Conservation (phyloP, 352 stramenopile species). For the Phytopythium sindhum region DNA sequence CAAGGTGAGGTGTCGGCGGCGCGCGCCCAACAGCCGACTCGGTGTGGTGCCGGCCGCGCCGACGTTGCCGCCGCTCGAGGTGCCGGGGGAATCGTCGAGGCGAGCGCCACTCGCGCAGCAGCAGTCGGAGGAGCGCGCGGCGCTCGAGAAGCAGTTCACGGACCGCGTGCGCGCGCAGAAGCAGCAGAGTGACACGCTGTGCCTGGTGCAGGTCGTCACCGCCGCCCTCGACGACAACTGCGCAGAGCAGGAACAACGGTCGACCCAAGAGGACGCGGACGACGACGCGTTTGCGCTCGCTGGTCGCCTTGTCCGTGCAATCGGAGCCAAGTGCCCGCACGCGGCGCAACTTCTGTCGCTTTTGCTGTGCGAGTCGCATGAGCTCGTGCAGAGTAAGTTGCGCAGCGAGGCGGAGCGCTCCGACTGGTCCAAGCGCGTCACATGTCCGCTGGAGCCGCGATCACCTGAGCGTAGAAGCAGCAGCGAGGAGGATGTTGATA, state of each 20-base stretch:
- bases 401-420: conserved; percentile 10
- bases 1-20: not conserved
- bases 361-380: conserved; percentile 10
- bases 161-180: conserved; percentile 16
- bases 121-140: conserved; percentile 16
- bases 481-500: not conserved
- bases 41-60: conserved; percentile 10
- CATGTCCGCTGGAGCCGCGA: no score
- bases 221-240: not conserved
- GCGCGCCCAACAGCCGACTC: conserved; percentile 16
- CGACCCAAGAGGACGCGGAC: conserved; percentile 6
- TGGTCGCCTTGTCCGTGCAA: not conserved
- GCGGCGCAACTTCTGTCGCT: conserved; percentile 18
- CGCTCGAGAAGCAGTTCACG: conserved; percentile 16
- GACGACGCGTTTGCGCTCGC: conserved; percentile 17
- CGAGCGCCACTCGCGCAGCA: conserved; percentile 5
- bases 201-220: not conserved
- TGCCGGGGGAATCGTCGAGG: not conserved
- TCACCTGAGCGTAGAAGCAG: not conserved
- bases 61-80: conserved; percentile 14
- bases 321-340: conserved; percentile 11
- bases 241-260: not conserved
- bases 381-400: conserved; percentile 17
- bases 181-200: conserved; percentile 5
- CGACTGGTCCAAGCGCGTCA: not conserved